Conservation (phyloP, 176 grass and related monocot genomes). For the Stipa capillata region DNA sequence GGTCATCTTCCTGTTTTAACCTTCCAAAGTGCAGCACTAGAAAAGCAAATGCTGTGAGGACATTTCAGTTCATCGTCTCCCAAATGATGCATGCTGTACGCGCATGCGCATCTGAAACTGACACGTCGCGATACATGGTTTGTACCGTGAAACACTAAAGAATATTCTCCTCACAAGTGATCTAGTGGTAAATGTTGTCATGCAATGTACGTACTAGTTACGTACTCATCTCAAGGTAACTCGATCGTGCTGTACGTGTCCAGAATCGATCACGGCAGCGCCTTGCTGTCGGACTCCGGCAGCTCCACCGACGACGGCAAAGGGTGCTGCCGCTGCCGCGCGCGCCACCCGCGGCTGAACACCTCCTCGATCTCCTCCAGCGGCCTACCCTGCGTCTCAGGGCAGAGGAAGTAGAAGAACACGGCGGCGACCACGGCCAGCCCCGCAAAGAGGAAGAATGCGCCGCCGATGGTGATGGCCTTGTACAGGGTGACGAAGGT, state of each 20-base stretch:
- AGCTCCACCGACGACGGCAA: neutral
- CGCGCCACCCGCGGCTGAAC: neutral
- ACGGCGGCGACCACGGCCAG: neutral
- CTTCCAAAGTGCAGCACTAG: too few species aligned
- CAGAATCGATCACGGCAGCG: neutral
- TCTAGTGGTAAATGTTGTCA: neutral
- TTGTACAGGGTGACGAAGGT: slow-evolving; percentile 54
- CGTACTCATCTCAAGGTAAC: too few species aligned
- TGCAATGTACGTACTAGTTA: too few species aligned
- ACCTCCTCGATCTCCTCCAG: slow-evolving; percentile 42
- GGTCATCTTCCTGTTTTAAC: too few species aligned
- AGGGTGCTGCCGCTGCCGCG: neutral
- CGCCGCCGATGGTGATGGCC: slow-evolving; percentile 36
- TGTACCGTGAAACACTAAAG: too few species aligned
- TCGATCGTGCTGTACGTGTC: neutral
- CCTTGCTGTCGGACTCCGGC: neutral
- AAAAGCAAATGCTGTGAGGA: too few species aligned
- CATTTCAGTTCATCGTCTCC: too few species aligned
- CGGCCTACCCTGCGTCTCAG: slow-evolving; percentile 33
- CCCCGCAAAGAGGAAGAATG: slow-evolving; percentile 43
- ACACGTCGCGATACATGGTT: too few species aligned
- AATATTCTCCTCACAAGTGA: neutral
- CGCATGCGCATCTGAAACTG: too few species aligned
- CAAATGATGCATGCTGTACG: too few species aligned
- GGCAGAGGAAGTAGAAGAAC: slow-evolving; percentile 36